Evolutionary conservation across 2,329 filamentous ascomycete genomes (phyloP), one percentile per base, ranked within the genome.

Genomic region (Ceratocystis albifundus): DNA sequence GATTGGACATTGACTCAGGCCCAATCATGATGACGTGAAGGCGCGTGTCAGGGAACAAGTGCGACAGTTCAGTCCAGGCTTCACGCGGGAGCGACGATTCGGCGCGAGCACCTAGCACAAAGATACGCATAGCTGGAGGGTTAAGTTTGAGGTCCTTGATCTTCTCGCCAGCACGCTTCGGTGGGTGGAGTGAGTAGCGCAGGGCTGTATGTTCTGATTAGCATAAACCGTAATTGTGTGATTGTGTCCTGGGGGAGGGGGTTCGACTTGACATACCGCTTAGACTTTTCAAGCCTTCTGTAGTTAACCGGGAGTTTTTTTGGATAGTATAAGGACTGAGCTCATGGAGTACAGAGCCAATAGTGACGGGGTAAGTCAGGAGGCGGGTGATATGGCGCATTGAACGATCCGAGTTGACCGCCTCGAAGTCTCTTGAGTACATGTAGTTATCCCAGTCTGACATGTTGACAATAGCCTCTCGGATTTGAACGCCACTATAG

Each of bases 371-470:
- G 75, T 99, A 99, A 20, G 95, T 99, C 71, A 99, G 79, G 70
- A 99, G 81, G 70, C 91, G 85, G 1, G 94, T 99, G 30, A 91
- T 92, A 76, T 99, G 95, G 68, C 94, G 83, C 86, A 99, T 88
- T 72, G 86, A 88, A 67, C 93, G 84, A 74, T 96, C 92, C 69
- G 91, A 86, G 74, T 99, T 91, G 73, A 99, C 86, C 4, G 95
- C 95, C 70, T 88, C 84, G 72, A 94, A 97, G 72, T 96, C 88
- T 72, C 94, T 83, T 2, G 91, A 95, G 74, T 96, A 99, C 73
- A 99, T 80, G 71, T 95, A 90, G 0, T 94, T 97, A 75, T 99
- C 94, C 94, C 94, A 99, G 75, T 95, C 99, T 55, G 88, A 96
- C 88, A 99, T 92, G 76, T 99, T 99, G 70, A 96, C 85, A 70